Evolutionary conservation across 495 filamentous ascomycete genomes (phyloP).

Genomic region (Hypoxylon subgilvum): DNA sequence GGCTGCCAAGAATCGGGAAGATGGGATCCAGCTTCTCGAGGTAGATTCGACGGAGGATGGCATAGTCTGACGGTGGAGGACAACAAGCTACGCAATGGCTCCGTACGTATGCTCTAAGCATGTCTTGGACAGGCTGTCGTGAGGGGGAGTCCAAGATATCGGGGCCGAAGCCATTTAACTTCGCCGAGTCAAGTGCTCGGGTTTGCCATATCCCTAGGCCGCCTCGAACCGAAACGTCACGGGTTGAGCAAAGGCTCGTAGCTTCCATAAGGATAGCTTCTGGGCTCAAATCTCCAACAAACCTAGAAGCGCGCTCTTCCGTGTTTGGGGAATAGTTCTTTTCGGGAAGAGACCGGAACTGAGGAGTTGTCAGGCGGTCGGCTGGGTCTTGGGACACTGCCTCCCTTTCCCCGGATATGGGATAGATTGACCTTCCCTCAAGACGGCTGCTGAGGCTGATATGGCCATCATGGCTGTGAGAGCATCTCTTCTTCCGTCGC

Average conservation of each 20-base stretch:
- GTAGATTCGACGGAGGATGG: conserved; percentile 48
- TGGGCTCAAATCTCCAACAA: conserved; percentile 61
- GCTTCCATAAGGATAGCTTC: conserved; percentile 58
- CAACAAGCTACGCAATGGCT: conserved; percentile 46
- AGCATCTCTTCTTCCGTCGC: conserved; percentile 52
- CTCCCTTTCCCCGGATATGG: conserved; percentile 5
- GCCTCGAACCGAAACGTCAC: conserved; percentile 45
- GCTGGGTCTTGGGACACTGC: not conserved
- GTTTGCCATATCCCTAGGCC: conserved; percentile 48
- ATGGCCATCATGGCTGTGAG: conserved; percentile 32
- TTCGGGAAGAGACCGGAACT: conserved; percentile 8
- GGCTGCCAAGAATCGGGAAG: conserved; percentile 53
- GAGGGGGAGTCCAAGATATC: conserved; percentile 31
- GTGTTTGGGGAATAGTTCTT: conserved; percentile 5
- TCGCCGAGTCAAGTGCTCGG: conserved; percentile 18
- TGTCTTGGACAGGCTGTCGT: conserved; percentile 37
- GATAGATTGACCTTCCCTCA: not conserved
- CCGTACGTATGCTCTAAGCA: conserved; percentile 44
- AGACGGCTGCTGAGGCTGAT: not conserved
- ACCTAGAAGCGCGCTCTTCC: conserved; percentile 44
- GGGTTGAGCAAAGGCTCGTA: conserved; percentile 45
- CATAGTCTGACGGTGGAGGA: conserved; percentile 44
- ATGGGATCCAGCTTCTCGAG: conserved; percentile 55
- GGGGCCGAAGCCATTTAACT: conserved; percentile 16
- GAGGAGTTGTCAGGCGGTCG: conserved; percentile 6